A percentile compares a stretch with the other conserved stretches of the same genome.
phyloP scores from a whole-genome alignment of 1,284 basidiomycete species.

The Pseudozyma sp. region DNA sequence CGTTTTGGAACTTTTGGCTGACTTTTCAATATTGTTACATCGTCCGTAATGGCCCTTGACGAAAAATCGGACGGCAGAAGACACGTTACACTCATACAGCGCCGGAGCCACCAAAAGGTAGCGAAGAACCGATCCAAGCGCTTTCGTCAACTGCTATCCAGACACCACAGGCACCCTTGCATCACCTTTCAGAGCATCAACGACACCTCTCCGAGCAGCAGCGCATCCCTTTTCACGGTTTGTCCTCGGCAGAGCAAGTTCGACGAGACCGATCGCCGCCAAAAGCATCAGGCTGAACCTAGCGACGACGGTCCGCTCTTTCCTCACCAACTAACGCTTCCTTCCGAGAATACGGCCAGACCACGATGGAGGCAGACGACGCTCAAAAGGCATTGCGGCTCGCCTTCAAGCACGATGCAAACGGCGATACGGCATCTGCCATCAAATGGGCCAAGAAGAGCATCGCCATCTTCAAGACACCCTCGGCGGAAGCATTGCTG shows the following conservation, averaged over 20 bases:
- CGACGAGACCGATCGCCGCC: too few relatives aligned
- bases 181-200: neutral
- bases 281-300: too few relatives aligned
- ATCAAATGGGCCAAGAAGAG: conserved; percentile 92
- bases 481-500: conserved; percentile 80
- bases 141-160: conserved; percentile 5
- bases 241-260: too few relatives aligned
- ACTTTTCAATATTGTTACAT: neutral
- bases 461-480: conserved; percentile 82
- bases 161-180: neutral
- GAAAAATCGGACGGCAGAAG: too few relatives aligned
- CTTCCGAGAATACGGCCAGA: neutral
- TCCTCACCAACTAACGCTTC: neutral
- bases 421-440: conserved; percentile 71
- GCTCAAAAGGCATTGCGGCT: conserved; percentile 63
- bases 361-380: conserved; percentile 59
- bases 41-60: too few relatives aligned
- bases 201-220: neutral
- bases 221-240: too few relatives aligned
- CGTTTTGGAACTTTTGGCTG: neutral
- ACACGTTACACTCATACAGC: conserved; percentile 1
- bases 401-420: conserved; percentile 62
- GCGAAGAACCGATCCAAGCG: conserved; percentile 13
- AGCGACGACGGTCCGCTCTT: neutral
- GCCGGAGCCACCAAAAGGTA: too few relatives aligned